Conservation (phyloP, 1,139 yeast species). For the Dujonia santamariae region DNA sequence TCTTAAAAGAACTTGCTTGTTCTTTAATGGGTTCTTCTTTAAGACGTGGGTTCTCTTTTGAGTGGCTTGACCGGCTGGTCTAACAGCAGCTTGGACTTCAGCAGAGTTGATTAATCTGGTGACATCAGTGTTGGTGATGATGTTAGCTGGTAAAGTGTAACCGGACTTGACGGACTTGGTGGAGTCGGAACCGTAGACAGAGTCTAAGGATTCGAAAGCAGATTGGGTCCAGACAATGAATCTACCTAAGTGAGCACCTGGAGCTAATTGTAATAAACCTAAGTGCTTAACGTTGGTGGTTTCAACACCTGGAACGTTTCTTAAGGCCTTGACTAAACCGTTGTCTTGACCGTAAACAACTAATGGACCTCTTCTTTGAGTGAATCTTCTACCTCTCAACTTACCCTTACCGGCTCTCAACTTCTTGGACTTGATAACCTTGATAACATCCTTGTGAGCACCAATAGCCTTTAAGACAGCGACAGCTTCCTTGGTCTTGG, state of each 20-base stretch:
- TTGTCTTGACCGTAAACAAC: constrained; percentile 98
- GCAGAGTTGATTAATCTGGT: constrained; percentile 98
- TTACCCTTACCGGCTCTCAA: constrained; percentile 99
- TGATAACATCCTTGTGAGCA: constrained; percentile 97
- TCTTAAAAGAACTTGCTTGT: constrained; percentile 97
- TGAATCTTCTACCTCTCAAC: constrained; percentile 99
- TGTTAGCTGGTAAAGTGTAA: constrained; percentile 91
- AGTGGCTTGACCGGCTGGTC: constrained; percentile 93
- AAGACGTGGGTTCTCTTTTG: constrained; percentile 94
- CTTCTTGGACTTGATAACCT: constrained; percentile 98
- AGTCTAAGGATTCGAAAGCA: constrained; percentile 95
- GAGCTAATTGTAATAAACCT: constrained; percentile 98
- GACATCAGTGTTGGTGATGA: constrained; percentile 93
- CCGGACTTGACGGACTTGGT: constrained; percentile 83
- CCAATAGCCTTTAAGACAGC: constrained; percentile 98
- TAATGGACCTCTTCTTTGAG: constrained; percentile 99
- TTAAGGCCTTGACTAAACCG: constrained; percentile 97
- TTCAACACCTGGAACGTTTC: constrained; percentile 99
- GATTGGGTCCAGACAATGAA: constrained; percentile 99
- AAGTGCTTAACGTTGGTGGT: constrained; percentile 89
- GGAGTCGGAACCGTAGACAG: constrained; percentile 94
- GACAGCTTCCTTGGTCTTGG: constrained; percentile 98
- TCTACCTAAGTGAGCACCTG: constrained; percentile 99
- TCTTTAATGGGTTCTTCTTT: constrained; percentile 99
- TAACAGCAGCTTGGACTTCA: constrained; percentile 95